Percentiles rank a stretch among this genome's conserved stretches.
phyloP scores from a whole-genome alignment of 768 basidiomycete genomes.

The Lactarius quietus region DNA sequence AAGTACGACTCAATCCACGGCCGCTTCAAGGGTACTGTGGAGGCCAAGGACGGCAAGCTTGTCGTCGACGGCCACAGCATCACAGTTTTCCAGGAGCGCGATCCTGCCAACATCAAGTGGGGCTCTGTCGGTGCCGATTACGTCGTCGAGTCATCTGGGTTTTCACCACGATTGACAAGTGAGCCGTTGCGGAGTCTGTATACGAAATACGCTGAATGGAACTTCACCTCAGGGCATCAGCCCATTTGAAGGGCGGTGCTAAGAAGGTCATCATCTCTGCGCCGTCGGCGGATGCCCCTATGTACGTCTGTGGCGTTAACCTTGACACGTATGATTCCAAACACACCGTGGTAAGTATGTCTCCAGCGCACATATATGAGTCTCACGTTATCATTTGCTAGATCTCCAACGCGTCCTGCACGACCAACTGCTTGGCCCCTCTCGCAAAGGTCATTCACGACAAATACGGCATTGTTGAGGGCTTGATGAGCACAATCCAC shows the following conservation, averaged over 20 bases:
- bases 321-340: conserved; percentile 87
- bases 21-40: conserved; percentile 82
- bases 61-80: conserved; percentile 76
- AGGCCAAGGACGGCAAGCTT: conserved; percentile 86
- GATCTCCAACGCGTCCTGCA: conserved; percentile 99
- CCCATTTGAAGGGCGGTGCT: conserved; percentile 96
- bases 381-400: conserved; percentile 29
- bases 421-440: conserved; percentile 99
- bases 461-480: conserved; percentile 94
- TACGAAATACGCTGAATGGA: background rate
- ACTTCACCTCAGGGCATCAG: conserved; percentile 57
- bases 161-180: conserved; percentile 95
- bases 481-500: conserved; percentile 98
- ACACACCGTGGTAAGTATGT: conserved; percentile 69
- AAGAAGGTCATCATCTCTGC: conserved; percentile 99
- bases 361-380: conserved; percentile 3
- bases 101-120: conserved; percentile 88
- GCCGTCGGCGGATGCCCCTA: conserved; percentile 94
- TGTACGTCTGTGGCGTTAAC: conserved; percentile 96
- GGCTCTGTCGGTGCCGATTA: conserved; percentile 78
- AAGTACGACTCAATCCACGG: conserved; percentile 95
- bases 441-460: conserved; percentile 98
- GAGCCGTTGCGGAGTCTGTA: conserved; percentile 17
- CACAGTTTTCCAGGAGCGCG: conserved; percentile 77
- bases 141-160: conserved; percentile 98